Evolutionary conservation across 2,329 filamentous ascomycete genomes (phyloP), one percentile per base, ranked within the genome.

Genomic region (Penicillium sp.): DNA sequence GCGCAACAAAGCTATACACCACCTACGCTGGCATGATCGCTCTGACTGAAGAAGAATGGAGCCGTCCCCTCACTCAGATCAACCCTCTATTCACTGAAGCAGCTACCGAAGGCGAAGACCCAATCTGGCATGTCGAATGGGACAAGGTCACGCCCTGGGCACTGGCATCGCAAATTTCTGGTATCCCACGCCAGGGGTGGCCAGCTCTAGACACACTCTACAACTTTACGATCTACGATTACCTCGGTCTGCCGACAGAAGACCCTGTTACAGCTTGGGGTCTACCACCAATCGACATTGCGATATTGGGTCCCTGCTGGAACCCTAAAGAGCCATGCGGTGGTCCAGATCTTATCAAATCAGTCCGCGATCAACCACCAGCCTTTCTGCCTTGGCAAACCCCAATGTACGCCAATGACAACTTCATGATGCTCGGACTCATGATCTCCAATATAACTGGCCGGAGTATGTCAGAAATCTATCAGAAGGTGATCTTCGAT

Each of bases 391-490:
- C 81, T 0, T 80, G 77, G 60, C 72, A 75, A 0, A 77, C 71
- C 3, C 80, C 82, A 0, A 70, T 75, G 3, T 85, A 85, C 64
- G 79, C 80, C 27, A 83, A 84, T 60, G 68, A 77, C 3, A 80
- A 73, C 1, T 79, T 63, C 44, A 57, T 62, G 8, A 55, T 68
- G 3, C 63, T 80, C 21, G 79, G 78, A 2, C 67, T 78, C 1
- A 77, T 78, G 0, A 68, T 84, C 0, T 78, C 82, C 57, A 73
- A 73, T 6, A 72, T 79, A 0, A 79, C 77, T 0, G 75, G 76
- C 4, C 73, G 73, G 47, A 61, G 74, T 0, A 76, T 78, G 19
- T 66, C 69, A 1, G 68, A 80, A 1, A 68, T 80, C 3, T 70
- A 77, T 11, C 64, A 74, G n/a, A 61, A 75, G 1, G 65, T 66